Conservation (phyloP, 768 basidiomycete genomes). For the Boletus barrowsii region DNA sequence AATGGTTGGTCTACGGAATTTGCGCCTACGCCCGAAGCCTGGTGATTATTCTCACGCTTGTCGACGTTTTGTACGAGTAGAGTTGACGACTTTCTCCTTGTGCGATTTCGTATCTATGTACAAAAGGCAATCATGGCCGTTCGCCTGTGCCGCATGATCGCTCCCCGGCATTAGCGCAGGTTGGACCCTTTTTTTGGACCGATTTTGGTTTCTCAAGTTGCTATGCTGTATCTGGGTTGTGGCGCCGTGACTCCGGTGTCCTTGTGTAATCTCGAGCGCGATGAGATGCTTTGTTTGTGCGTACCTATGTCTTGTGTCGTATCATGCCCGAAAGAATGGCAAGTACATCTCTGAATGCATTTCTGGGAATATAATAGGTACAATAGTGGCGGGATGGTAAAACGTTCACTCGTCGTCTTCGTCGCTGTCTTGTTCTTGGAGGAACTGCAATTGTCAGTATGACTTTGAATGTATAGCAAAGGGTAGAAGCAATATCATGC, state of each 20-base stretch:
- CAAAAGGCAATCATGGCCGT: slow-evolving; percentile 16
- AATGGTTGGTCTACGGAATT: slow-evolving; percentile 80
- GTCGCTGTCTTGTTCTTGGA: slow-evolving; percentile 80
- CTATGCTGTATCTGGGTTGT: slow-evolving; percentile 4
- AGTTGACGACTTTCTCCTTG: slow-evolving; percentile 22
- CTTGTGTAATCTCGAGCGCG: background rate
- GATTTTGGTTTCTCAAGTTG: background rate
- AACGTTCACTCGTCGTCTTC: slow-evolving; percentile 45
- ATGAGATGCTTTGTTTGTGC: background rate
- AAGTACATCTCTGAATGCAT: slow-evolving; percentile 13
- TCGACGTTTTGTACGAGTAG: slow-evolving; percentile 17
- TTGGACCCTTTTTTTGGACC: background rate
- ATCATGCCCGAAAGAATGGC: background rate
- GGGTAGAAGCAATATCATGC: slow-evolving; percentile 34
- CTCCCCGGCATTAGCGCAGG: slow-evolving; percentile 1
- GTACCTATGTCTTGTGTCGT: slow-evolving; percentile 1
- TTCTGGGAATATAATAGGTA: slow-evolving; percentile 18
- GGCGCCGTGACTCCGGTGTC: background rate
- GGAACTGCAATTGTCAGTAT: slow-evolving; percentile 65
- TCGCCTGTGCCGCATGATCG: slow-evolving; percentile 19
- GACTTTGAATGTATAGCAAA: slow-evolving; percentile 6
- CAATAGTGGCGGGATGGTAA: slow-evolving; percentile 6
- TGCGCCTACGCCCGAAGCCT: slow-evolving; percentile 76
- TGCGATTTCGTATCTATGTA: slow-evolving; percentile 16
- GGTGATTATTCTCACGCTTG: slow-evolving; percentile 46